Conservation (phyloP, 2,329 filamentous ascomycete species). For the Sarocladium oryzae region DNA sequence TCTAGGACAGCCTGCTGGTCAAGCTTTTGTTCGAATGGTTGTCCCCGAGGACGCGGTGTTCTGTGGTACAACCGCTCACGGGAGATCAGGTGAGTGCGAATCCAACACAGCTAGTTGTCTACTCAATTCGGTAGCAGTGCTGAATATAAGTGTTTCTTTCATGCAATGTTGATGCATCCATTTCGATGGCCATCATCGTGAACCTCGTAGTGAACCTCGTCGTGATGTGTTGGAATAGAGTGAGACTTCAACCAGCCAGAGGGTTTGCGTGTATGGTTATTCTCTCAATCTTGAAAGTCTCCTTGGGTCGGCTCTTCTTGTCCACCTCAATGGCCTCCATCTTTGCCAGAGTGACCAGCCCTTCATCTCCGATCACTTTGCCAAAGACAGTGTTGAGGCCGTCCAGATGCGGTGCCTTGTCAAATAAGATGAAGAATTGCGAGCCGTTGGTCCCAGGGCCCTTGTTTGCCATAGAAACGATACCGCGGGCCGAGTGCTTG, state of each 20-base stretch:
- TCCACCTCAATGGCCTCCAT: constrained; percentile 69
- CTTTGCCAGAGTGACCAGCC: constrained; percentile 58
- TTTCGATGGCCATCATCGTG: no score
- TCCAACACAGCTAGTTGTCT: not conserved
- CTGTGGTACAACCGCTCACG: no score
- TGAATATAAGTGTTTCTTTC: no score
- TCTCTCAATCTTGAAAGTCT: constrained; percentile 58
- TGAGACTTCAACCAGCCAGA: constrained; percentile 56
- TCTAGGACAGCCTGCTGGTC: constrained; percentile 1
- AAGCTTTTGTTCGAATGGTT: not conserved
- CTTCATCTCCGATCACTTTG: constrained; percentile 60
- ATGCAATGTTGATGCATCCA: no score
- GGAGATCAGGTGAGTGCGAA: not conserved
- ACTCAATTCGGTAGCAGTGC: not conserved
- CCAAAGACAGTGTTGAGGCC: constrained; percentile 82
- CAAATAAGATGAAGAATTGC: constrained; percentile 78
- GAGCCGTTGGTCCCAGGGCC: constrained; percentile 67
- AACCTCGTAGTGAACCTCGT: no score
- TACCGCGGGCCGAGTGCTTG: constrained; percentile 60
- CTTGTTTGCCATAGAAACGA: constrained; percentile 75
- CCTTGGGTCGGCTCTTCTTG: constrained; percentile 68
- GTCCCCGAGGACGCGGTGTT: no score
- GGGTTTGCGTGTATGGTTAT: constrained; percentile 77
- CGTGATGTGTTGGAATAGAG: no score
- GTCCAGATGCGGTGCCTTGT: constrained; percentile 72